These are phyloP conservation scores for Nepenthes alata DNA, from an alignment of 179 eudicot species.

Conservation along the genomic window DNA sequence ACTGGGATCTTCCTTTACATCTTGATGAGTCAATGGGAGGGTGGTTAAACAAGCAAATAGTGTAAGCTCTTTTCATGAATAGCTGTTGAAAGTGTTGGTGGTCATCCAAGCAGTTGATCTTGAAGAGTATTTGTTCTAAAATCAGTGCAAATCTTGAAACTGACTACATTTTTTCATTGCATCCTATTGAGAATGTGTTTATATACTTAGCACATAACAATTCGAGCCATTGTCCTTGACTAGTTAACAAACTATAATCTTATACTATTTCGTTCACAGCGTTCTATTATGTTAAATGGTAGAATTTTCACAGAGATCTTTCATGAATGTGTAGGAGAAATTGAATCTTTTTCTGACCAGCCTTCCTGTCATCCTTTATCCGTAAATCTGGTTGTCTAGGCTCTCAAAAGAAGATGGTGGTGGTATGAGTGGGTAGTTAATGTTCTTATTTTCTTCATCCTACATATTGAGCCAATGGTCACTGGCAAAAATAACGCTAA, in stretches of 20 bases:
- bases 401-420: no score
- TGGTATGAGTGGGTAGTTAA: no score
- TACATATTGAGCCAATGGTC: no score
- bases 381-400: no score
- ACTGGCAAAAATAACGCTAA: no score
- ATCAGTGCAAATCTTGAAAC: no score
- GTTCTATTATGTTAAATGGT: not conserved
- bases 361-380: not conserved
- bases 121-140: no score
- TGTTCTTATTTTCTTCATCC: no score
- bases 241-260: not conserved
- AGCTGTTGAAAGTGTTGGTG: not conserved
- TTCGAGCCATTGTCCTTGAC: no score
- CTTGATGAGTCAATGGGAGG: slow-evolving; percentile 66
- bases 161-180: no score
- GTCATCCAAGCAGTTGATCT: not conserved
- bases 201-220: no score
- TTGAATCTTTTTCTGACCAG: not conserved
- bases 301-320: not conserved
- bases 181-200: no score
- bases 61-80: slow-evolving; percentile 28
- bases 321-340: not conserved
- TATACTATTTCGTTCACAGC: not conserved
- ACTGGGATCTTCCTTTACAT: slow-evolving; percentile 85
- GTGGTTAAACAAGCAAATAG: slow-evolving; percentile 55